phyloP scores from a whole-genome alignment of 352 stramenopile species.

The Phytophthora pini region DNA sequence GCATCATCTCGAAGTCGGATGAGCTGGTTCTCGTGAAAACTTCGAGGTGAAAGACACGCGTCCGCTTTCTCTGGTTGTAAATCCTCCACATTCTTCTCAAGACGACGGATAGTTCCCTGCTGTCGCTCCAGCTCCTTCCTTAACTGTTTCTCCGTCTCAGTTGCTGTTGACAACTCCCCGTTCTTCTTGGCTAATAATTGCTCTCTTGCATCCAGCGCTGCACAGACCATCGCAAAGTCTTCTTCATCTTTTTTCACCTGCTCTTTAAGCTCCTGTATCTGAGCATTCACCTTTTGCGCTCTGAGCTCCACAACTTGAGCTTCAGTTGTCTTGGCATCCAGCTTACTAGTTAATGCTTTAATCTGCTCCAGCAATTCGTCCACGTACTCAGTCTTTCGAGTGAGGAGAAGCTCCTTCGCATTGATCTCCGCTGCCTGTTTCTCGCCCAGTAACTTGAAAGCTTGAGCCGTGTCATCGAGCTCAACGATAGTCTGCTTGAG shows the following conservation, averaged over 20 bases:
- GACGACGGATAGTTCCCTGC: conserved; percentile 41
- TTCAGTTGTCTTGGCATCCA: conserved; percentile 23
- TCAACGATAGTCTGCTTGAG: conserved; percentile 23
- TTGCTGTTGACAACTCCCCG: conserved; percentile 34
- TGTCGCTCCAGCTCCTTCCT: conserved; percentile 53
- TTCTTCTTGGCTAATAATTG: conserved; percentile 46
- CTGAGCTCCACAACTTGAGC: conserved; percentile 24
- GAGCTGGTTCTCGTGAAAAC: conserved; percentile 77
- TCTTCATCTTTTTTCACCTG: conserved; percentile 73
- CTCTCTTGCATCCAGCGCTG: conserved; percentile 60
- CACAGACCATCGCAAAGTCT: conserved; percentile 68
- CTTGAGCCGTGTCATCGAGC: conserved; percentile 35
- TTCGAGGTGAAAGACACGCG: conserved; percentile 73
- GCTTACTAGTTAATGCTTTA: conserved; percentile 18
- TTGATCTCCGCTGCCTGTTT: conserved; percentile 72
- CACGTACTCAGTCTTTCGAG: conserved; percentile 66
- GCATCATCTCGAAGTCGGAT: conserved; percentile 79
- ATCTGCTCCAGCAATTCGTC: conserved; percentile 65
- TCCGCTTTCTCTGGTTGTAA: conserved; percentile 53
- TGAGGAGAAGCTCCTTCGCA: conserved; percentile 68
- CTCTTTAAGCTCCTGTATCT: conserved; percentile 47
- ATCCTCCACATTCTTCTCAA: conserved; percentile 58
- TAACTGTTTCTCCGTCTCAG: conserved; percentile 46
- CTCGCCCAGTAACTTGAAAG: conserved; percentile 61
- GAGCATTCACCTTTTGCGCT: conserved; percentile 25